phyloP scores from a whole-genome alignment of 129 eudicot species.

The Pittosporum tobira region DNA sequence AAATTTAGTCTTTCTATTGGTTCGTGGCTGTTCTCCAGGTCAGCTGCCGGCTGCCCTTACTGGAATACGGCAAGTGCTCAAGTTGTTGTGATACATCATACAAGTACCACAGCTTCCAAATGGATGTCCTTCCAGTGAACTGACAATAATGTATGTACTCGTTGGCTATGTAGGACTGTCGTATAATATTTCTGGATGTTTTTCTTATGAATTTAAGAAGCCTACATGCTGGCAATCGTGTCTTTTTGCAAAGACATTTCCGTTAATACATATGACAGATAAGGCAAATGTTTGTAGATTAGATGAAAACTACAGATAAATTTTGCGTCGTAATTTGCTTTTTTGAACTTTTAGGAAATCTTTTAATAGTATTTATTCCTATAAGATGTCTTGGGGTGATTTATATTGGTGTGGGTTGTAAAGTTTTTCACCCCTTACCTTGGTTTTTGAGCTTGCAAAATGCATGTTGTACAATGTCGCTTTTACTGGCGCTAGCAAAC shows the following conservation, averaged over 20 bases:
- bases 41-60: background rate
- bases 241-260: background rate
- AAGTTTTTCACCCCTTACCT: too few relatives aligned
- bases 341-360: too few relatives aligned
- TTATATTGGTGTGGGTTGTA: too few relatives aligned
- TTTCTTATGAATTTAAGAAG: background rate
- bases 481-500: too few relatives aligned
- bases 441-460: too few relatives aligned
- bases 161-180: too few relatives aligned
- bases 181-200: background rate
- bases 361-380: too few relatives aligned
- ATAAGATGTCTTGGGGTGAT: background rate
- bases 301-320: background rate
- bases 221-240: background rate
- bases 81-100: background rate
- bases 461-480: too few relatives aligned
- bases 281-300: background rate
- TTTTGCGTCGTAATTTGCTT: background rate
- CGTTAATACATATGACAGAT: background rate
- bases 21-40: too few relatives aligned
- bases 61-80: background rate
- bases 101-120: background rate
- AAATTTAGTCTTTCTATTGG: background rate
- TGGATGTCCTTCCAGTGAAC: background rate
- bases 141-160: background rate